Conservation (phyloP, 306 rosid species). For the Adenanthera pavonina region DNA sequence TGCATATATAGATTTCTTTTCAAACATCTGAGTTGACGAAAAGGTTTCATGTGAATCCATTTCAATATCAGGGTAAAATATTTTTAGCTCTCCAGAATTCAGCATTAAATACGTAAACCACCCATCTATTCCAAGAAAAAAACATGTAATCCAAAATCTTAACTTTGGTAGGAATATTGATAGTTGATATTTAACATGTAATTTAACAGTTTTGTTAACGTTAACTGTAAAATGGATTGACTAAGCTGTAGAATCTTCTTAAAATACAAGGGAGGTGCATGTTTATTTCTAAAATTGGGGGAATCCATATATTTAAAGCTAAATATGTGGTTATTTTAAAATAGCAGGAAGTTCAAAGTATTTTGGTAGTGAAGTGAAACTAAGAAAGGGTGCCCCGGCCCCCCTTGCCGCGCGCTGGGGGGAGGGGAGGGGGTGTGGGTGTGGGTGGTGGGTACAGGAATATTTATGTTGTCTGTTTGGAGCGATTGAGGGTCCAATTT, state of each 20-base stretch:
- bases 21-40: conserved; percentile 25
- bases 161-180: neutral
- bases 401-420: too few relatives aligned
- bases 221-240: neutral
- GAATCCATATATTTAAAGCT: neutral
- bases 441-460: neutral
- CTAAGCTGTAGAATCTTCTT: neutral
- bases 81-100: neutral
- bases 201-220: neutral
- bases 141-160: neutral
- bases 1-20: conserved; percentile 28
- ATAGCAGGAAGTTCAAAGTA: neutral
- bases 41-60: conserved; percentile 19
- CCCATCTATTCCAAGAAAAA: neutral
- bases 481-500: conserved; percentile 33
- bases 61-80: neutral
- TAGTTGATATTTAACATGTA: neutral
- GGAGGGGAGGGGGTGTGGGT: neutral
- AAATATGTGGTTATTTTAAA: neutral
- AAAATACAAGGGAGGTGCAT: neutral
- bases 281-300: neutral
- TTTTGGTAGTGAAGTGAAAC: neutral
- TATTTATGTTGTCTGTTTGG: conserved; percentile 24
- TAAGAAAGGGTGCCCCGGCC: neutral
- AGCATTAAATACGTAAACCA: neutral